Percentiles rank a stretch among this genome's conserved stretches.
These are phyloP conservation scores for Rhizomucor pusillus DNA, from an alignment of 371 early-diverging fungal genomes.

Conservation along the genomic window DNA sequence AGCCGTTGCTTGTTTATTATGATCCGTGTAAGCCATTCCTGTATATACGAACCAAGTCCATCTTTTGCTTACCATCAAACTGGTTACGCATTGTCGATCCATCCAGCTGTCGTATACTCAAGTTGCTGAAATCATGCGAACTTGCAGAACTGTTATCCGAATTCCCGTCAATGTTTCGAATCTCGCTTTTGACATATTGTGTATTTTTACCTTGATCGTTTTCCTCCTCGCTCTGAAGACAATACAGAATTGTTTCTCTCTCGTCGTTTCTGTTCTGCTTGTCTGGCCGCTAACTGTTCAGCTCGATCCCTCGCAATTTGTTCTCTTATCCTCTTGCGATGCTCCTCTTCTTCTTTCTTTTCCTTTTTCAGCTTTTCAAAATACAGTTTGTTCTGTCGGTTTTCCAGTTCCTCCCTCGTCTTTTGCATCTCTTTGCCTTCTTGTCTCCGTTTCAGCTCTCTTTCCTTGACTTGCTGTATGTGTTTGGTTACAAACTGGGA, in stretches of 20 bases:
- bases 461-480: constrained; percentile 25
- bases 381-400: constrained; percentile 32
- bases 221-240: too few relatives aligned
- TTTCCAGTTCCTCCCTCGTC: constrained; percentile 18
- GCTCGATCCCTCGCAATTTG: constrained; percentile 46
- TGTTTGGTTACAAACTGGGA: background rate
- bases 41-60: background rate
- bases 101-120: constrained; percentile 45
- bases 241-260: background rate
- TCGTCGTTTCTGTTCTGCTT: constrained; percentile 4
- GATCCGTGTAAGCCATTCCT: background rate
- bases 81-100: constrained; percentile 37
- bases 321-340: constrained; percentile 33
- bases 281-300: constrained; percentile 29
- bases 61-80: constrained; percentile 28
- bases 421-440: constrained; percentile 35
- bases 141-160: too few relatives aligned
- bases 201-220: background rate
- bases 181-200: too few relatives aligned
- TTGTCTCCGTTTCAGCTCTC: constrained; percentile 38
- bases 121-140: constrained; percentile 17
- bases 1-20: constrained; percentile 21
- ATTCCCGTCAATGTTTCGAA: too few relatives aligned
- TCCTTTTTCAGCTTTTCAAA: constrained; percentile 42
- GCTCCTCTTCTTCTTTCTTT: constrained; percentile 38